Base-by-base conservation (phyloP, 2,329 filamentous ascomycete species). In the Juglanconis oblonga region DNA sequence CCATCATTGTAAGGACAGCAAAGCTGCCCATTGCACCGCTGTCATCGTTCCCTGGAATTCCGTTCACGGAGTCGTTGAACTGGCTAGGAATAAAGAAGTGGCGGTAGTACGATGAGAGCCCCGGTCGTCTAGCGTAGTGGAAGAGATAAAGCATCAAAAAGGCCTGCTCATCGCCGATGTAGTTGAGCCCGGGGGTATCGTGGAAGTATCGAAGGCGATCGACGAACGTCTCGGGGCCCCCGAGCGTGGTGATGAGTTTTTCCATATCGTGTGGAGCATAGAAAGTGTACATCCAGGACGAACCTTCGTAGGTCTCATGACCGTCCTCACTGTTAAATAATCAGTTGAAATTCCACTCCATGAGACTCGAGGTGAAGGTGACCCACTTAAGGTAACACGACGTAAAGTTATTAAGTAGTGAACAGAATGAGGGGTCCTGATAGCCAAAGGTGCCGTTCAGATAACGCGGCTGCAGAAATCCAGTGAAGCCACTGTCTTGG, bases 261-360 rank as follows among this genome's bases (percentile, higher is more conserved):
- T 72, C 69, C 57, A 71, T 72, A 11, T 77, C 74, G 53, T 79
- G 77, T 0, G 77, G 77, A 0, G 78, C 76, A 9, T 68, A 82
- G 77, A 89, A 90, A 6, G 83, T 83, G 67, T 90, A 90, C 49
- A 89, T 81, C 87, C 88, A 91, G 1, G 81, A 76, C 59, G 82
- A 85, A 13, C 83, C 85, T 68, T 91, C 88, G 65, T 88, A 91
- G 0, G 87, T 90, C 69, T 90, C 88, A 9, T 82, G 80, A 0
- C 82, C 85, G 3, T 77, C 58, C 14, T 58, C 53, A 13, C 61
- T 62, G 14, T 3, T 3, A 36, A 10, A 0, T 5, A 2, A 13
- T 44, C 36, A 33, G 32, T 11, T 13, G 3, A 36, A 14, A 6
- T 24, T 3, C 14, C 31, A 2, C 3, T 17, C 5, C 1, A 7